Evolutionary conservation across 805 yeast species (phyloP), one percentile per base, ranked within the genome.

Genomic region (Lachancea nothofagi): DNA sequence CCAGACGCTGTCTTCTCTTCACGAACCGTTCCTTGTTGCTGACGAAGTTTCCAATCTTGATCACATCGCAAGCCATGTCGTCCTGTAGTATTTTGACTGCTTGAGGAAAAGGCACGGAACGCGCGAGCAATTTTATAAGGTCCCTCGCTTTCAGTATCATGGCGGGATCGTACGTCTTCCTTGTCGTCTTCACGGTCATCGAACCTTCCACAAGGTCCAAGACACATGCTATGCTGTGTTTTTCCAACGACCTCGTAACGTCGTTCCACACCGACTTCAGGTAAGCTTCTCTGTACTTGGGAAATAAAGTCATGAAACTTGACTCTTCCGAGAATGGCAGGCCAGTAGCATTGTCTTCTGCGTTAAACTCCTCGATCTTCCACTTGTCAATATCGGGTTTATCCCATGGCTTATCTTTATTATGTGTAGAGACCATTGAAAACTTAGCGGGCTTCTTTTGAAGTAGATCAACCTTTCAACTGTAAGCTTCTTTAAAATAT

Each of bases 371-470:
- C 25, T 86, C 95, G 25, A 78, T 70, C 51, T 74, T 70, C 98
- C 98, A 90, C 61, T 90, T 89, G 61, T 89, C 95, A 42, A 89
- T 80, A 51, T 88, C 96, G 15, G 83, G 86, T 8, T 96, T 89
- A 59, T 89, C 97, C 97, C 97, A 89, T 38, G 97, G 97, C 64
- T 90, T 90, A 54, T 93, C 97, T 57, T 79, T 81, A 63, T 93
- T 86, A 63, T 90, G 89, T 33, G 95, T 86, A 2, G 96, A 86
- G 18, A 83, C 87, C 98, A 90, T 90, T 14, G 14, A 8, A 10
- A n/a, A 31, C 5, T 31, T 33, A 12, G 7, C 6, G n/a, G n/a
- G n/a, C n/a, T n/a, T n/a, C n/a, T n/a, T n/a, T n/a, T n/a, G n/a
- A n/a, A n/a, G n/a, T n/a, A n/a, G n/a, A n/a, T n/a, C n/a, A n/a